These are phyloP conservation scores for Cryptococcus sp. DNA, from an alignment of 1,284 basidiomycete genomes.

Conservation along the genomic window DNA sequence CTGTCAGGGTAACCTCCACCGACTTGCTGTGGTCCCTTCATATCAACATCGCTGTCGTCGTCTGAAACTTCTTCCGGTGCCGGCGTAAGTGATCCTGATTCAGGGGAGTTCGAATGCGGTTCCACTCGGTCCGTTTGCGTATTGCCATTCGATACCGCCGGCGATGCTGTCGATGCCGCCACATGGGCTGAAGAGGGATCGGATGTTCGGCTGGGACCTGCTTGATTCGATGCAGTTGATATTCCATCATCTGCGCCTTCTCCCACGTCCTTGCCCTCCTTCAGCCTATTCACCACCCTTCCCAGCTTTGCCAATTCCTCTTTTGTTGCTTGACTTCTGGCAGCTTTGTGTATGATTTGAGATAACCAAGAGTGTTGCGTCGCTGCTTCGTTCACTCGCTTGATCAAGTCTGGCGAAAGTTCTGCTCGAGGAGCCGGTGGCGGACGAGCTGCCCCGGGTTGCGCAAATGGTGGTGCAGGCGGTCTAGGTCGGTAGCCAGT, in stretches of 20 bases:
- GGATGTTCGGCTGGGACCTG: neutral
- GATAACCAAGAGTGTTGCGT: constrained; percentile 39
- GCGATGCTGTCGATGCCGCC: constrained; percentile 1
- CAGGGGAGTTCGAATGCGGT: neutral
- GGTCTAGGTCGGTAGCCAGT: constrained; percentile 1
- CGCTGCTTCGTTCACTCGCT: constrained; percentile 41
- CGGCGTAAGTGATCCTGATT: neutral
- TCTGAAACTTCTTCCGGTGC: constrained; percentile 9
- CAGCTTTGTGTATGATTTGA: constrained; percentile 44
- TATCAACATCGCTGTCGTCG: constrained; percentile 29
- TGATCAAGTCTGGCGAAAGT: constrained; percentile 28
- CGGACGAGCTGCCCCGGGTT: neutral
- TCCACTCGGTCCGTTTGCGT: neutral
- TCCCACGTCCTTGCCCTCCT: constrained; percentile 9
- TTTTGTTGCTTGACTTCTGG: constrained; percentile 37
- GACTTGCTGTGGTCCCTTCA: constrained; percentile 33
- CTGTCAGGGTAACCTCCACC: constrained; percentile 26
- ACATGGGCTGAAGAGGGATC: neutral
- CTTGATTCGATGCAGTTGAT: neutral
- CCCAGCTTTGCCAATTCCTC: constrained; percentile 42
- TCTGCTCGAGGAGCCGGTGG: neutral
- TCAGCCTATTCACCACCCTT: constrained; percentile 24
- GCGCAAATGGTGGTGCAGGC: neutral
- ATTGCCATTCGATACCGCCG: neutral
- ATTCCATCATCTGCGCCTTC: constrained; percentile 6